phyloP scores from a whole-genome alignment of 768 basidiomycete genomes.

The Termitomyces sp. region DNA sequence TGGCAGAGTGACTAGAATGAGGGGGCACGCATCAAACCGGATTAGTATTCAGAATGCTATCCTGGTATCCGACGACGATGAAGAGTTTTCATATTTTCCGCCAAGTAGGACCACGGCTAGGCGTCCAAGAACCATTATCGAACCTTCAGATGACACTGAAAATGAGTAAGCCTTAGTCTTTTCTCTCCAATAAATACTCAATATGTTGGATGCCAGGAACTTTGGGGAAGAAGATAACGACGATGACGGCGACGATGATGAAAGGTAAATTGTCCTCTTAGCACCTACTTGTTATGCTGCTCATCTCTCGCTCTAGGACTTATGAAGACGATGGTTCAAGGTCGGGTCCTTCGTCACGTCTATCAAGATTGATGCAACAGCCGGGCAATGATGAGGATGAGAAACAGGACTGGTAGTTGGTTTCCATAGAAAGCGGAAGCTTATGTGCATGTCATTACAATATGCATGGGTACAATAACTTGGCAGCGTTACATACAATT shows the following conservation, averaged over 20 bases:
- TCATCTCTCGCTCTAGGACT: background rate
- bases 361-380: slow-evolving; percentile 4
- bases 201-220: background rate
- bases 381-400: background rate
- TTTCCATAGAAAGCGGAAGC: background rate
- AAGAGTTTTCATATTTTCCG: background rate
- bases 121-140: background rate
- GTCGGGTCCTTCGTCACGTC: slow-evolving; percentile 9
- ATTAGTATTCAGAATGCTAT: background rate
- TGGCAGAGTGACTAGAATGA: background rate
- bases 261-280: background rate
- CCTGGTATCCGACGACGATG: slow-evolving; percentile 5
- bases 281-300: background rate
- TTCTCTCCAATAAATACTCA: background rate
- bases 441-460: no score
- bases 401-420: background rate
- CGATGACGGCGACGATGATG: background rate
- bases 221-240: background rate
- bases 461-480: no score
- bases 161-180: slow-evolving; percentile 1
- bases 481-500: no score
- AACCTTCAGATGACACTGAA: slow-evolving; percentile 3
- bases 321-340: slow-evolving; percentile 13
- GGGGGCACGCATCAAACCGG: background rate
- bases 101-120: background rate